Conservation (phyloP, 2,329 filamentous ascomycete genomes). For the Epichloe brachyelytri region DNA sequence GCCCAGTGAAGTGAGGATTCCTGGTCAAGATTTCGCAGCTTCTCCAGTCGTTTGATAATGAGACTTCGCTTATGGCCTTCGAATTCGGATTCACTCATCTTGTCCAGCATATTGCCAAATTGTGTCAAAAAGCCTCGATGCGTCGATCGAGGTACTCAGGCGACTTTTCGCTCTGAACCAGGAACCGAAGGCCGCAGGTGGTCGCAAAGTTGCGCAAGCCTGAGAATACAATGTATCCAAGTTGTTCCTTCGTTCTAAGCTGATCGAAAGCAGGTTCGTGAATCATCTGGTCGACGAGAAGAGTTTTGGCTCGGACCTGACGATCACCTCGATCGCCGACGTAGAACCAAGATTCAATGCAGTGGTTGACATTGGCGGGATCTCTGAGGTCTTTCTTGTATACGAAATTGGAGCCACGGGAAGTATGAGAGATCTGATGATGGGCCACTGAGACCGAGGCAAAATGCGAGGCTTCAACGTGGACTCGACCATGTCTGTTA, state of each 20-base stretch:
- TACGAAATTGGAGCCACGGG: slow-evolving; percentile 68
- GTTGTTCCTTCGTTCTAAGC: slow-evolving; percentile 88
- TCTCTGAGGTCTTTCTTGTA: slow-evolving; percentile 74
- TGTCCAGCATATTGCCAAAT: slow-evolving; percentile 51
- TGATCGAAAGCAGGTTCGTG: slow-evolving; percentile 93
- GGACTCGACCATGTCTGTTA: slow-evolving; percentile 71
- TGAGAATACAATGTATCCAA: slow-evolving; percentile 92
- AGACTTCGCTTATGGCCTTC: slow-evolving; percentile 84
- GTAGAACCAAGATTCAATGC: slow-evolving; percentile 65
- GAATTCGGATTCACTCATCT: slow-evolving; percentile 75
- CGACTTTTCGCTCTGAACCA: slow-evolving; percentile 85
- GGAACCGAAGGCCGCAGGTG: slow-evolving; percentile 72
- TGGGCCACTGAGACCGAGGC: slow-evolving; percentile 66
- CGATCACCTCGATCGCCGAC: slow-evolving; percentile 58
- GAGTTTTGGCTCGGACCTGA: slow-evolving; percentile 57
- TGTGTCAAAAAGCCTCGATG: slow-evolving; percentile 66
- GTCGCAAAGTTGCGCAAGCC: slow-evolving; percentile 59
- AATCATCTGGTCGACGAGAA: slow-evolving; percentile 78
- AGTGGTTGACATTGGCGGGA: slow-evolving; percentile 79
- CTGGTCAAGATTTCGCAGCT: slow-evolving; percentile 79
- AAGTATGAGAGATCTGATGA: slow-evolving; percentile 63
- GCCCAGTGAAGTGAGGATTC: slow-evolving; percentile 75
- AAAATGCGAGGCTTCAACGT: slow-evolving; percentile 62
- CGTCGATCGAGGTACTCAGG: slow-evolving; percentile 74
- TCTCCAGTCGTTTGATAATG: slow-evolving; percentile 76